phyloP scores from a whole-genome alignment of 2,329 filamentous ascomycete genomes.

The Talaromyces sp. region DNA sequence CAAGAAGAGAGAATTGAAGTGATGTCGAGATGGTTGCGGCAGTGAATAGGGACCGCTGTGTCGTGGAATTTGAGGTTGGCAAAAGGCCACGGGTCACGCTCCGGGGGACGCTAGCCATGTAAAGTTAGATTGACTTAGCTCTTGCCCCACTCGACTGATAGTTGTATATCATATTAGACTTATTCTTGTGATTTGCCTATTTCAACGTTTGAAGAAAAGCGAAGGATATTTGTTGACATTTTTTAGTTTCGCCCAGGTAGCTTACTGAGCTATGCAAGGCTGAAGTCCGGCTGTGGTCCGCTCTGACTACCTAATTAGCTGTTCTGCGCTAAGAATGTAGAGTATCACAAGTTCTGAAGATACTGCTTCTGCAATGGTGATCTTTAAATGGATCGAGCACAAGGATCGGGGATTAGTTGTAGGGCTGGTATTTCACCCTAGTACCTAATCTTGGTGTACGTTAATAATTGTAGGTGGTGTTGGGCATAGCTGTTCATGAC shows the following conservation, averaged over 20 bases:
- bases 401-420: neutral
- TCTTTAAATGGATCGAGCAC: neutral
- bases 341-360: neutral
- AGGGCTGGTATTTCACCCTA: neutral
- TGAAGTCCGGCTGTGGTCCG: neutral
- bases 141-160: neutral
- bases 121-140: neutral
- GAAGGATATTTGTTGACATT: neutral
- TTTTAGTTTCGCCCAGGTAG: no score
- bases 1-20: constrained; percentile 5
- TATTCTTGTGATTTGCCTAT: neutral
- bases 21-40: neutral
- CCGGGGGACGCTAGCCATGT: constrained; percentile 2
- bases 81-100: constrained; percentile 20
- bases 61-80: constrained; percentile 14
- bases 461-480: neutral
- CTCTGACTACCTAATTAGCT: neutral
- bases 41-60: neutral
- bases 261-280: neutral
- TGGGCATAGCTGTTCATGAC: neutral
- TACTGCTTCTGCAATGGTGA: neutral
- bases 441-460: neutral
- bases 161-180: neutral
- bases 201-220: neutral
- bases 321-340: neutral